Conservation (phyloP, 78 protist genomes). For the Paratrimastix pyriformis region DNA sequence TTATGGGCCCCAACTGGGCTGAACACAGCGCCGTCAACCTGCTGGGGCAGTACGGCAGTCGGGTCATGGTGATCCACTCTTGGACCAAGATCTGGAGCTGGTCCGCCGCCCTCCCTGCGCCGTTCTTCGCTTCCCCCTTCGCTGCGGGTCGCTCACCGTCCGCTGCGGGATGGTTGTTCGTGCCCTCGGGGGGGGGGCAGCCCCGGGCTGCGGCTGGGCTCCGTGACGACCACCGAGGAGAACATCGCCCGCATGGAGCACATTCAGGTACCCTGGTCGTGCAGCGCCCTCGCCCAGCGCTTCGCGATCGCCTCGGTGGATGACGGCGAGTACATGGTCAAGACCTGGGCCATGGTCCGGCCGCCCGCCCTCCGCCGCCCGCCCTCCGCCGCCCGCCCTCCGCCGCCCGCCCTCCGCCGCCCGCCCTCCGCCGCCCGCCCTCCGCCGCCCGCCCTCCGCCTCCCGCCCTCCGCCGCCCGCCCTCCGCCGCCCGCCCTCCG, state of each 20-base stretch:
- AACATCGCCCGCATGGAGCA: background rate
- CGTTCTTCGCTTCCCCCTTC: too few species aligned
- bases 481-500: too few species aligned
- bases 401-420: too few species aligned
- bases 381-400: too few species aligned
- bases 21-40: background rate
- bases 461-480: too few species aligned
- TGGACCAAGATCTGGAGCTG: conserved; percentile 1
- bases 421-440: too few species aligned
- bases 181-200: too few species aligned
- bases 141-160: too few species aligned
- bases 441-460: too few species aligned
- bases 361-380: too few species aligned
- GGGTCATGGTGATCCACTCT: background rate
- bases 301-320: background rate
- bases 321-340: background rate
- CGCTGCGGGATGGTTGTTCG: too few species aligned
- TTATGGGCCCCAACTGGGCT: conserved; percentile 7
- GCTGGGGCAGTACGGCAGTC: background rate
- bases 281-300: background rate
- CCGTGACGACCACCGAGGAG: background rate
- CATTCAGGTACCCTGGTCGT: conserved; percentile 16
- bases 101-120: too few species aligned
- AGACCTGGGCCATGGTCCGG: conserved; percentile 10
- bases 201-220: conserved; percentile 12